Percentiles rank a stretch among this genome's conserved stretches.
Conservation (phyloP, 225 moss, liverwort and hornwort species). For the Pseudoscleropodium purum region DNA sequence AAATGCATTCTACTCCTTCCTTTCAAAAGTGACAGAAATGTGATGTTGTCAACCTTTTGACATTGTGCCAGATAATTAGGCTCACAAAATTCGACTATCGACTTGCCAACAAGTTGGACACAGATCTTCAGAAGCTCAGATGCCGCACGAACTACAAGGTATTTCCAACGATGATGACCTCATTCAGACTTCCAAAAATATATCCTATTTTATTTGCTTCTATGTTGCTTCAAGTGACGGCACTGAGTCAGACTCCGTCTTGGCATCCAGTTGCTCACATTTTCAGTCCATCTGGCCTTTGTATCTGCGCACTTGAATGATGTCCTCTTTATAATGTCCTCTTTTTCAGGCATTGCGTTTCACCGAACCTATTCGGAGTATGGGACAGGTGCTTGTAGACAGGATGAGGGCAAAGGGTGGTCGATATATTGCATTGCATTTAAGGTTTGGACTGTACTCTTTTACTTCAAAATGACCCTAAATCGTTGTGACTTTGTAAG, state of each 20-base stretch:
- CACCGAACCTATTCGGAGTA: slow-evolving; percentile 54
- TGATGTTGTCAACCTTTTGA: not conserved
- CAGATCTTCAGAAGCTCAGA: slow-evolving; percentile 82
- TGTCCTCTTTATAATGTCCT: not conserved
- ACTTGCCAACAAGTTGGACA: slow-evolving; percentile 80
- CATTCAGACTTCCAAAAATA: not conserved
- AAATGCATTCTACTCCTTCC: not conserved
- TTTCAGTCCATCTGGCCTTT: not conserved
- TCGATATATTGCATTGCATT: slow-evolving; percentile 88
- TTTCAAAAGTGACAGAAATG: not conserved
- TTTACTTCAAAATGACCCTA: not conserved
- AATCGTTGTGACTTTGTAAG: not conserved
- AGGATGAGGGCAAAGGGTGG: slow-evolving; percentile 73
- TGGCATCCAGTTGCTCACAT: not conserved
- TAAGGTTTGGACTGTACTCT: slow-evolving; percentile 44
- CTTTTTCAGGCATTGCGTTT: slow-evolving; percentile 53
- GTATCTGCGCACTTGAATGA: not conserved
- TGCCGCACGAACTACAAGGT: slow-evolving; percentile 80
- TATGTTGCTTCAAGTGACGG: not conserved
- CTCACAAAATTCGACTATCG: slow-evolving; percentile 94
- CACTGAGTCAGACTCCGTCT: not conserved
- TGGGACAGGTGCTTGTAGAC: slow-evolving; percentile 76
- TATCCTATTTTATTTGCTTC: not conserved
- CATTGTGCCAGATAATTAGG: slow-evolving; percentile 54
- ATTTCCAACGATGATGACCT: not conserved